Evolutionary conservation across 805 yeast species (phyloP).

Genomic region (Jamesozyma jinghongensis): DNA sequence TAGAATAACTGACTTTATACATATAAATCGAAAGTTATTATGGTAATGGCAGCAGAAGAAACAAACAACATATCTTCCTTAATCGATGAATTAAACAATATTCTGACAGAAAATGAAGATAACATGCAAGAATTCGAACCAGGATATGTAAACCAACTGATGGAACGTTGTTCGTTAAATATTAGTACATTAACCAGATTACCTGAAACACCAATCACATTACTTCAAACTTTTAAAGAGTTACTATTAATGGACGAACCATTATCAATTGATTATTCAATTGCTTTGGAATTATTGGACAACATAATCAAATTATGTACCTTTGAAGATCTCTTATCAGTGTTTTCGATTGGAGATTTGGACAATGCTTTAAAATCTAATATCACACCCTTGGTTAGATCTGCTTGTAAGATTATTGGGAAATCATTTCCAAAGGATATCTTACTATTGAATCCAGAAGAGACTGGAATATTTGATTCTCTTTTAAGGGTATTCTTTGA

Average conservation of each 20-base stretch:
- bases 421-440: conserved; percentile 22
- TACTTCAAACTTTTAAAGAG: conserved; percentile 14
- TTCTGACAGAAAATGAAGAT: neutral
- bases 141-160: neutral
- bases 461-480: conserved; percentile 10
- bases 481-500: conserved; percentile 16
- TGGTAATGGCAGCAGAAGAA: neutral
- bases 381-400: conserved; percentile 11
- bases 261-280: conserved; percentile 15
- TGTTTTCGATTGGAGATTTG: conserved; percentile 18
- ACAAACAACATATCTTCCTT: neutral
- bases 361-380: conserved; percentile 16
- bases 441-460: conserved; percentile 13
- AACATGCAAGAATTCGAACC: neutral
- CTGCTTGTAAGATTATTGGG: conserved; percentile 23
- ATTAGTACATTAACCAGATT: conserved; percentile 11
- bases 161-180: conserved; percentile 15
- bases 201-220: conserved; percentile 8
- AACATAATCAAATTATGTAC: conserved; percentile 12
- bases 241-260: conserved; percentile 7
- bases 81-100: conserved; percentile 7
- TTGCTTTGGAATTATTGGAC: conserved; percentile 15
- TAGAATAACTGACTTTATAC: too few species aligned
- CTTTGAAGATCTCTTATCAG: conserved; percentile 19
- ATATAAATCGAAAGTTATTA: too few species aligned